Base-by-base conservation (phyloP, 495 filamentous ascomycete genomes). In the Xylaria scruposa region DNA sequence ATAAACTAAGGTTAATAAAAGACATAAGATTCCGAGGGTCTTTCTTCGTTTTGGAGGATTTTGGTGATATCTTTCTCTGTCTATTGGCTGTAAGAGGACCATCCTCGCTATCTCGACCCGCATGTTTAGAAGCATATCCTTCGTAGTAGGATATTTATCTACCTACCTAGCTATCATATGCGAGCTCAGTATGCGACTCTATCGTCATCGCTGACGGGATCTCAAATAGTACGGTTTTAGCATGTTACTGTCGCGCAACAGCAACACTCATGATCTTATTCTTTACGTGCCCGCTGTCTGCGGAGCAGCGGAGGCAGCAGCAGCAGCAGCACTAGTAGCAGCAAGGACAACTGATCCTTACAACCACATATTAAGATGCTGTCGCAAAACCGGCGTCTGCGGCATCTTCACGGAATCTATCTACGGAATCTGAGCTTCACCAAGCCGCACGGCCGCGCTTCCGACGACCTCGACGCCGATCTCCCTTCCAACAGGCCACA, bases 401-500 rank as follows among this genome's bases (percentile, higher is more conserved):
- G 96, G 64, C 94, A 98, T 83, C 85, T 99, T 19, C 90, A 92
- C 73, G 94, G 93, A 64, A 90, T 99, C 61, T 94, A 92, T 59
- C 82, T 98, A 29, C 93, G 96, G 61, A 99, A 98, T 79, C 84
- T 98, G 46, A 88, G 89, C 67, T 89, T 95, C 61, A 82, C 78
- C 17, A 84, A 89, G 53, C 81, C 88, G 65, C 88, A 89, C 61
- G 88, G 91, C 53, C 91, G 89, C 75, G 94, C 95, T 29, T 90
- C 92, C 78, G 94, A 97, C 80, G 95, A 97, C 77, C 92, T 92
- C 66, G 92, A 90, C 65, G 88, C 97, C 47, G 88, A 93, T 76
- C 90, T 90, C 76, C 90, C 90, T 10, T 89, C 93, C 1, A 87
- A 85, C 8, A 97, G 95, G 81, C 85, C 89, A 44, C 87, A 87